These are phyloP conservation scores for Prunus yedoensis DNA, from an alignment of 331 rosid genomes.

Conservation along the genomic window DNA sequence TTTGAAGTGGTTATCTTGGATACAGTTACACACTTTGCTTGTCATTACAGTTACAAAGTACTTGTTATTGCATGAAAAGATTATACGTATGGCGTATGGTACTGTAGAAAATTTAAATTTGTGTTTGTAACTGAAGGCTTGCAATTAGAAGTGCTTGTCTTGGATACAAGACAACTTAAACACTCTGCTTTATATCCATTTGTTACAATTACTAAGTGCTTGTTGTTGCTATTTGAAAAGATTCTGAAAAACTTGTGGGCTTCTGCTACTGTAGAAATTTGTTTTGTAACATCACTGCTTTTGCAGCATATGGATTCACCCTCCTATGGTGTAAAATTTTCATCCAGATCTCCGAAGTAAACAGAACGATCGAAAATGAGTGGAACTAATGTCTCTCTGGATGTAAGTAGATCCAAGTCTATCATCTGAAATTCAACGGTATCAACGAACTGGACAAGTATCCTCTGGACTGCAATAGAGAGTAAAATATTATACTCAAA, in stretches of 20 bases:
- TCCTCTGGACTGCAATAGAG: conserved; percentile 68
- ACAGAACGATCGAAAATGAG: no score
- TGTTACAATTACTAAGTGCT: conserved; percentile 5
- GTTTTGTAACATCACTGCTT: neutral
- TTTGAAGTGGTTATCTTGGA: conserved; percentile 11
- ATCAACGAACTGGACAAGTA: conserved; percentile 52
- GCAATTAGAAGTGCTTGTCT: conserved; percentile 8
- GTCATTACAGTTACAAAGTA: conserved; percentile 6
- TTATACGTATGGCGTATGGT: neutral
- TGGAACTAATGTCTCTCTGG: neutral
- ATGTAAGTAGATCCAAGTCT: neutral
- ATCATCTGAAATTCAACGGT: neutral
- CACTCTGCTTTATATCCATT: conserved; percentile 16
- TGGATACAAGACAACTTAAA: conserved; percentile 14
- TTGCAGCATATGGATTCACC: neutral
- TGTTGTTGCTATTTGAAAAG: neutral
- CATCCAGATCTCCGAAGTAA: neutral
- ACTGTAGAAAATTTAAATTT: neutral
- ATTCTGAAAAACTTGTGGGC: no score
- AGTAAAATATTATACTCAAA: neutral
- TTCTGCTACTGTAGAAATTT: no score
- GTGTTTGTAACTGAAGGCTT: conserved; percentile 8
- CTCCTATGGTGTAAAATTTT: neutral
- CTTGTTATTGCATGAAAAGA: conserved; percentile 12
- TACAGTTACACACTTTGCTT: conserved; percentile 17